These are phyloP conservation scores for Russula vinacea DNA, from an alignment of 768 basidiomycete genomes.

Conservation along the genomic window DNA sequence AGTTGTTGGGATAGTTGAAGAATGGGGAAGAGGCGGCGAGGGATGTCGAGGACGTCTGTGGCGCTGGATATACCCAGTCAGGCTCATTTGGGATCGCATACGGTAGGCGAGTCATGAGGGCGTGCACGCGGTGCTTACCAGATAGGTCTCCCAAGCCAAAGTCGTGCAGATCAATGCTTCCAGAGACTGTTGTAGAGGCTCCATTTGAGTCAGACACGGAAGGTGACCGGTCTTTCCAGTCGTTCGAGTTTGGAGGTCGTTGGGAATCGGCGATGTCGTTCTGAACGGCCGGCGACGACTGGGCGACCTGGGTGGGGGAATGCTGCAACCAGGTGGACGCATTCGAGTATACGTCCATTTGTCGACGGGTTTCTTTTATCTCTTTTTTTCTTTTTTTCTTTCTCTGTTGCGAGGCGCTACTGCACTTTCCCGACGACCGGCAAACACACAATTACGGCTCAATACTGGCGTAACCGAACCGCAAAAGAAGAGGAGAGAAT, in stretches of 20 bases:
- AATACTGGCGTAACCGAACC: conserved; percentile 27
- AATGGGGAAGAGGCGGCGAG: conserved; percentile 41
- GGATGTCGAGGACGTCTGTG: conserved; percentile 42
- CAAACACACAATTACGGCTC: conserved; percentile 30
- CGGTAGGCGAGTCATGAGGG: conserved; percentile 9
- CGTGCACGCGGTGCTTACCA: conserved; percentile 27
- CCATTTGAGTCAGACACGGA: conserved; percentile 33
- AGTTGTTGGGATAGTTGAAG: conserved; percentile 38
- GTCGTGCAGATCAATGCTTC: conserved; percentile 34
- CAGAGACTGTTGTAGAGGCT: conserved; percentile 32
- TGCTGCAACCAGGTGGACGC: conserved; percentile 43
- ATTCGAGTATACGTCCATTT: conserved; percentile 46
- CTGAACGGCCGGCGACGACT: conserved; percentile 17
- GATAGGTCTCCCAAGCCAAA: conserved; percentile 30
- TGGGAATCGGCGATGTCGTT: conserved; percentile 29
- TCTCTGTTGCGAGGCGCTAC: conserved; percentile 38
- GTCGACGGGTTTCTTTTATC: conserved; percentile 43
- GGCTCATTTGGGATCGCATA: conserved; percentile 7
- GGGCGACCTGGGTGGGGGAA: conserved; percentile 34
- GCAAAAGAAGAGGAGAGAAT: conserved; percentile 28
- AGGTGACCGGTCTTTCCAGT: conserved; percentile 41
- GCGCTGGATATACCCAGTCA: conserved; percentile 29
- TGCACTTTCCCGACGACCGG: conserved; percentile 28
- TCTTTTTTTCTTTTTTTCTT: conserved; percentile 39
- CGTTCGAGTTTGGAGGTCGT: conserved; percentile 33